A percentile compares a stretch with the other conserved stretches of the same genome.
Evolutionary conservation across 1,284 basidiomycete genomes (phyloP).

Genomic region (Sporisorium iseilematis-ciliati): DNA sequence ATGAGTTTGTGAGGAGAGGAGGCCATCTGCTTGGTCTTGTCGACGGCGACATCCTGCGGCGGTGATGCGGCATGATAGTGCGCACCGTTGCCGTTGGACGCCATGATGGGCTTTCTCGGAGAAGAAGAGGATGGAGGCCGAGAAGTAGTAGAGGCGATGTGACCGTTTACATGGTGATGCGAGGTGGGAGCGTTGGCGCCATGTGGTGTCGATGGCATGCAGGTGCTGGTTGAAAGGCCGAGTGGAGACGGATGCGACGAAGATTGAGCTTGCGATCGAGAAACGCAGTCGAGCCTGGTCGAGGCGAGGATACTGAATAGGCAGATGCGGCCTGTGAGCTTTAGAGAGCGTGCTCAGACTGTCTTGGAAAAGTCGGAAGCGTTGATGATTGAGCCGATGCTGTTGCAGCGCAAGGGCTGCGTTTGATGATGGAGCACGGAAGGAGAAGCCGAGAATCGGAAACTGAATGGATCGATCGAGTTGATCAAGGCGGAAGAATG

Average conservation of each 20-base stretch:
- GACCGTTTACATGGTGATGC: conserved; percentile 36
- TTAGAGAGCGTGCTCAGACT: neutral
- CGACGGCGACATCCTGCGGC: conserved; percentile 6
- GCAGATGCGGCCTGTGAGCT: neutral
- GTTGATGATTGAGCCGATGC: neutral
- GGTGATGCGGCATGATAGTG: conserved; percentile 20
- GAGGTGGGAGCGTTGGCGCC: conserved; percentile 18
- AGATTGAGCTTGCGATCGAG: neutral
- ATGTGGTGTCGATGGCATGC: conserved; percentile 46
- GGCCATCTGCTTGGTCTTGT: conserved; percentile 18
- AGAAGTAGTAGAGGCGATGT: conserved; percentile 4
- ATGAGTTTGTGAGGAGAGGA: conserved; percentile 46
- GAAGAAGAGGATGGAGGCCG: conserved; percentile 2
- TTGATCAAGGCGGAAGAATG: conserved; percentile 1
- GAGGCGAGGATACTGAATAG: too few relatives aligned
- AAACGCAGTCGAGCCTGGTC: neutral
- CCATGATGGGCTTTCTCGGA: conserved; percentile 16
- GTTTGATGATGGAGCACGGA: neutral
- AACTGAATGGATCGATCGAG: neutral
- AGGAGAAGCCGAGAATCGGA: neutral
- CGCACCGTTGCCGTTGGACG: conserved; percentile 23
- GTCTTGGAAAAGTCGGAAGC: neutral
- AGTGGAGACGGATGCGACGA: neutral
- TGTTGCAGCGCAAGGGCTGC: neutral
- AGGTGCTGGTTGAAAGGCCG: conserved; percentile 15